Base-by-base conservation (phyloP, 2,329 filamentous ascomycete species). In the Talaromyces atroroseus region DNA sequence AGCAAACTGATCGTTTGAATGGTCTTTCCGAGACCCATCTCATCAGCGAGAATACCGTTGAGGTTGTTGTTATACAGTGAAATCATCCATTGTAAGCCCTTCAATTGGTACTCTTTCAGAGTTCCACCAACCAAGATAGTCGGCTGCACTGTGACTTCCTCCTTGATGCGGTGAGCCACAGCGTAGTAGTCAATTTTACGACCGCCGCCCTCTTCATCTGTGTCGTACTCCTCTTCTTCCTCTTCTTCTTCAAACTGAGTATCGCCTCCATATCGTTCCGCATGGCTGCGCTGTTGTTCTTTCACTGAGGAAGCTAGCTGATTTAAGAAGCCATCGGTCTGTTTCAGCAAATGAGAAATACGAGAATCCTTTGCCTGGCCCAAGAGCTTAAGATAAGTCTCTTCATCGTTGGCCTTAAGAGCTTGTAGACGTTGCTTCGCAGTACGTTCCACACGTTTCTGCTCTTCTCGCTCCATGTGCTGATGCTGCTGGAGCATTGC, bases 21-120 rank as follows among this genome's bases (percentile, higher is more conserved):
- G 0, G 94, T 99, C 78, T 99, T 99, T 73, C 94, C 94, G 62
- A 99, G 89, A 86, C 94, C 94, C 94, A 99, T 99, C 76, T 99
- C 94, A 68, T 99, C 94, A 58, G 94, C 94, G 66, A 99, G 80
- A 63, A 99, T 97, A 82, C 94, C 94, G 72, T 99, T 99, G 63
- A 99, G 83, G 75, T 96, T 99, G 80, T 99, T 99, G 85, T 99
- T 99, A 82, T 97, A 99, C 14, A 99, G 82, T 14, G 94, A 99
- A 59, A 99, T 87, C 94, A 99, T 99, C 94, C 94, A 99, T 73
- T 99, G 92, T 49, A 99, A 78, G 82, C 94, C 94, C 84, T 96
- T 97, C 75, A 99, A 64, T 76, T 99, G 94, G 74, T 99, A 99
- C 72, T 99, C 94, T 74, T 99, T 99, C 63, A 99, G 80, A 11